Base-by-base conservation (phyloP, 2,329 filamentous ascomycete genomes). In the Rasamsonia emersonii region DNA sequence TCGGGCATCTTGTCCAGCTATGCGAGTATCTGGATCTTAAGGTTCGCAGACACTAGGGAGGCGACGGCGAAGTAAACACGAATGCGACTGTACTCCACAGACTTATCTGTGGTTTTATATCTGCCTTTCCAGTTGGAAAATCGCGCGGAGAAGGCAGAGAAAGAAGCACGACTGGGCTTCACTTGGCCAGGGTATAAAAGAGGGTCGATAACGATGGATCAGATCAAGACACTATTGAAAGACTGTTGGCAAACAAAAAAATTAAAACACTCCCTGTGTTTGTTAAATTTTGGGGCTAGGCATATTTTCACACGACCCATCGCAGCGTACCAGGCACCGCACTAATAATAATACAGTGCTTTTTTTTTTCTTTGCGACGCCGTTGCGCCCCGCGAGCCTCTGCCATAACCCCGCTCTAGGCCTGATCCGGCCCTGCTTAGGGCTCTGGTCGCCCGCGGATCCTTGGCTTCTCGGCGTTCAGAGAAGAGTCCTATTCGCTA, bases 1-100 rank as follows among this genome's bases (percentile, higher is more conserved):
- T 89, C 72, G 45, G 82, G 74, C 82, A 88, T 88, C 39, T 67
- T 80, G 33, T n/a, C n/a, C n/a, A n/a, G n/a, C n/a, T n/a, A n/a
- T n/a, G n/a, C n/a, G n/a, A n/a, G n/a, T n/a, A n/a, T n/a, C n/a
- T n/a, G n/a, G n/a, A n/a, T n/a, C n/a, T n/a, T n/a, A 27, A 27
- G 16, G 3, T 5, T 4, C n/a, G 4, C 18, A 16, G 14, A n/a
- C 18, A 18, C 29, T n/a, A n/a, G n/a, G n/a, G n/a, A n/a, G n/a
- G n/a, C n/a, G n/a, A n/a, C n/a, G n/a, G n/a, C n/a, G n/a, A n/a
- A n/a, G n/a, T n/a, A n/a, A n/a, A n/a, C n/a, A n/a, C n/a, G n/a
- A n/a, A n/a, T n/a, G n/a, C n/a, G n/a, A n/a, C n/a, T n/a, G n/a
- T n/a, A n/a, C n/a, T n/a, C n/a, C n/a, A n/a, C n/a, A n/a, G n/a